Conservation (phyloP, 2,329 filamentous ascomycete genomes). For the Aurifilum marmelostoma region DNA sequence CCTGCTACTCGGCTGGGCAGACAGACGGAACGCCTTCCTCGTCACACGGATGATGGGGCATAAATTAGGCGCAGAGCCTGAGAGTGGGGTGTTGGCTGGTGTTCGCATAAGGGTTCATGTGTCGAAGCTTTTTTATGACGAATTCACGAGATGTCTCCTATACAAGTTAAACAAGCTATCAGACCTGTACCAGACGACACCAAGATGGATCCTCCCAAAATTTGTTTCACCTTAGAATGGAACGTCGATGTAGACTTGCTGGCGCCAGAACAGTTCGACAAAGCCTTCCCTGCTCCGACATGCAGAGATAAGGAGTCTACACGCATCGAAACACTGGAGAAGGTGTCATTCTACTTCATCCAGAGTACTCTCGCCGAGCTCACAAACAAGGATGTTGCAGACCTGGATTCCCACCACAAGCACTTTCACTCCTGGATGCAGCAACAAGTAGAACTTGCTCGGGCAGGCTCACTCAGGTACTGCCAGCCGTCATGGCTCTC, state of each 20-base stretch:
- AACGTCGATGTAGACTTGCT: not conserved
- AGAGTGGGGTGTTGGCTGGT: too few species aligned
- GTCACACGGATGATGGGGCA: not conserved
- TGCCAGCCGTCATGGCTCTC: not conserved
- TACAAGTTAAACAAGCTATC: not conserved
- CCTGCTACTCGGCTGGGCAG: not conserved
- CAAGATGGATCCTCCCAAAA: not conserved
- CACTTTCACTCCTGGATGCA: not conserved
- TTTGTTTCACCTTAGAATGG: not conserved
- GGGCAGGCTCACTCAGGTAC: not conserved
- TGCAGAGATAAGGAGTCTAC: not conserved
- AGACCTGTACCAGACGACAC: not conserved
- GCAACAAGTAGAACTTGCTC: not conserved
- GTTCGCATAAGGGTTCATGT: too few species aligned
- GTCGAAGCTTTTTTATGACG: not conserved
- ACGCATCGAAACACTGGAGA: not conserved
- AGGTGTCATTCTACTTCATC: not conserved
- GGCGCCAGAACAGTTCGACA: not conserved
- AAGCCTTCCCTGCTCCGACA: not conserved
- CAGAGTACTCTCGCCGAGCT: not conserved
- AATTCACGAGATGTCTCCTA: not conserved
- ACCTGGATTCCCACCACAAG: not conserved
- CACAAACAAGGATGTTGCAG: not conserved
- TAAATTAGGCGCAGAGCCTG: not conserved
- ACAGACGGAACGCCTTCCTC: not conserved